Evolutionary conservation across 148 eudicot species (phyloP), one percentile per base, ranked within the genome.

Genomic region (Vaccinium darrowii): DNA sequence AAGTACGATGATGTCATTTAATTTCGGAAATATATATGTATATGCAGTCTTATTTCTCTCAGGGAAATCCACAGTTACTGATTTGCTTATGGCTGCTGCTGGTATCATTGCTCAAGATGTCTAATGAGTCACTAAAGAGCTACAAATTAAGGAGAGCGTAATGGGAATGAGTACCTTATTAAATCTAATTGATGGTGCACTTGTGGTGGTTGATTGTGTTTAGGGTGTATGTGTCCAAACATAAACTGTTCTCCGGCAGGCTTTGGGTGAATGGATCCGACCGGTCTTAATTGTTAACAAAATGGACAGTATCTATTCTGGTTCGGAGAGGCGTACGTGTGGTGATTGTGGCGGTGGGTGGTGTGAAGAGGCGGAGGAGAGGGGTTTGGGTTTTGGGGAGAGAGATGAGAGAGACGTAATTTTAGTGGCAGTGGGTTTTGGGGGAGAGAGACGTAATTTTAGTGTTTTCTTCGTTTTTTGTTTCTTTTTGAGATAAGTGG

Each of bases 181-280:
- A n/a, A 93, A 93, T 65, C 94, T 93, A 79, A 91, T 93, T 19
- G 95, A 93, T 87, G 95, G 95, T 58, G 95, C 95, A 1, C 95
- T 93, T 81, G 95, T 93, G 18, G 95, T 94, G 85, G 97, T 94
- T 53, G 97, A 94, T 60, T n/a, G n/a, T n/a, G n/a, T n/a, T n/a
- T n/a, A n/a, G n/a, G n/a, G n/a, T n/a, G n/a, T n/a, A n/a, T 94
- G 97, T 85, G 98, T 94, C 84, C 98, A 94, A 87, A 94, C 97
- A 2, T 95, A 94, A 75, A 94, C 98, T 87, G 98, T 92, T 87
- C 98, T 94, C 81, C 90, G 95, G 50, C 95, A 94, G 84, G 98
- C 95, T 74, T 91, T 94, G 86, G 97, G 95, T 78, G 97, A 94
- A 83, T 92, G 95, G 80, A 94, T 94, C 76, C 87, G 95, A 63